These are phyloP conservation scores for Nicotiana tabacum DNA, from an alignment of 257 asterid genomes.

Conservation along the genomic window DNA sequence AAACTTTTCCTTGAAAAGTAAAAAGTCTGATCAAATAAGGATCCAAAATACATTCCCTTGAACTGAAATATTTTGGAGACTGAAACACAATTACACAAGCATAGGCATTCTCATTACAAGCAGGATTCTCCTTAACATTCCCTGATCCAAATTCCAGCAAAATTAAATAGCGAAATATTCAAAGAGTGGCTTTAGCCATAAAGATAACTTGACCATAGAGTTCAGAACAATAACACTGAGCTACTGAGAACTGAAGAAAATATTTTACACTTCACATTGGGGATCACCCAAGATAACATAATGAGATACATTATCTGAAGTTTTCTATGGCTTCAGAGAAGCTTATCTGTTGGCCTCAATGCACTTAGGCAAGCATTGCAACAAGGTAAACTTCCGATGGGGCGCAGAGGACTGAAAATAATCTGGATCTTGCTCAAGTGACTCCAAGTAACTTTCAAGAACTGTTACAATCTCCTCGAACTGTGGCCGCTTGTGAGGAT, in stretches of 20 bases:
- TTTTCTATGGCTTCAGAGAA: constrained; percentile 27
- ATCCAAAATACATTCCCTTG: background rate
- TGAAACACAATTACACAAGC: background rate
- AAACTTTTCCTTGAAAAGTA: background rate
- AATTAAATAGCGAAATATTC: background rate
- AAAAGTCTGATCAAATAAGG: background rate
- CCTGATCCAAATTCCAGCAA: background rate
- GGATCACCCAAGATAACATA: constrained; percentile 1
- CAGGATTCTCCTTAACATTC: background rate
- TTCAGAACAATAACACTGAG: background rate
- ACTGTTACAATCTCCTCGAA: constrained; percentile 69
- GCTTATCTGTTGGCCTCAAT: constrained; percentile 31
- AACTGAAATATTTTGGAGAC: background rate
- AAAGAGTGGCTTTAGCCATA: background rate
- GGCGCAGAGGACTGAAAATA: constrained; percentile 55
- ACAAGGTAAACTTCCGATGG: constrained; percentile 22
- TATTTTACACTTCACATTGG: constrained; percentile 13
- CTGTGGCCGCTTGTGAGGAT: constrained; percentile 79
- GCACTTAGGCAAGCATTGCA: constrained; percentile 57
- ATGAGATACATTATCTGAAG: background rate
- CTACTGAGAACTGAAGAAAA: background rate
- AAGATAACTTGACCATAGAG: background rate
- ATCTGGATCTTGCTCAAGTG: constrained; percentile 59
- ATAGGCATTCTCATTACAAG: background rate
- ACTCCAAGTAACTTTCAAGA: constrained; percentile 54